Evolutionary conservation across 164 flowering plant species (phyloP), one percentile per base, ranked within the genome.

Genomic region (Buxus sempervirens): DNA sequence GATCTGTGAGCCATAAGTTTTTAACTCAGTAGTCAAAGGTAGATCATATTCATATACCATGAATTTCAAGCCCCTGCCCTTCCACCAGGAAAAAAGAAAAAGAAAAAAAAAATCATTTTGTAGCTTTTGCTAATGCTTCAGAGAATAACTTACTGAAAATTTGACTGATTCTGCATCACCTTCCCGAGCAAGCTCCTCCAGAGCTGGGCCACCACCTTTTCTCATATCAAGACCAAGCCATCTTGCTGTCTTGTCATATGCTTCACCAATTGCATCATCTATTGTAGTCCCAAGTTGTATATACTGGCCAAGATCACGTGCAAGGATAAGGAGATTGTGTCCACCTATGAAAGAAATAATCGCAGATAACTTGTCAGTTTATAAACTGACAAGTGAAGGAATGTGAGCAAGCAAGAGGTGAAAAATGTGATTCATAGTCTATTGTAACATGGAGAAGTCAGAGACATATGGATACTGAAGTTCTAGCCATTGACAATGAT

Each of bases 221-320:
- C 96, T 83, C 83, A 95, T 27, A 77, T 90, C 96, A 75, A 95
- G 97, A 65, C 98, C 97, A 77, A 95, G 97, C 97, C 96, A 95
- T 77, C 92, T 91, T 69, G 98, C 98, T 21, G 86, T 86, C 82
- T 95, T 94, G 77, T 95, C 98, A 83, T 87, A 95, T 65, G 98
- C 98, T 78, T 94, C 98, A 66, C 98, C 98, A 76, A 94, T 90
- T 41, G 98, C 98, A 84, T 94, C 98, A 79, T 94, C 97, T 78
- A 94, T 88, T 61, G 98, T 88, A 59, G 98, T 94, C 58, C 98
- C 98, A 77, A 94, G 95, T 79, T 94, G 98, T 64, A 86, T 67
- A 71, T 94, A 94, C 18, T 90, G 86, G 56, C 98, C 98, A 73
- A 94, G 90, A 76, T 86, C 89, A 72, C 83, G 89, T 23, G 98